These are phyloP conservation scores for Mrakiaceae sp. DNA, from an alignment of 1,284 basidiomycete species.

Conservation along the genomic window DNA sequence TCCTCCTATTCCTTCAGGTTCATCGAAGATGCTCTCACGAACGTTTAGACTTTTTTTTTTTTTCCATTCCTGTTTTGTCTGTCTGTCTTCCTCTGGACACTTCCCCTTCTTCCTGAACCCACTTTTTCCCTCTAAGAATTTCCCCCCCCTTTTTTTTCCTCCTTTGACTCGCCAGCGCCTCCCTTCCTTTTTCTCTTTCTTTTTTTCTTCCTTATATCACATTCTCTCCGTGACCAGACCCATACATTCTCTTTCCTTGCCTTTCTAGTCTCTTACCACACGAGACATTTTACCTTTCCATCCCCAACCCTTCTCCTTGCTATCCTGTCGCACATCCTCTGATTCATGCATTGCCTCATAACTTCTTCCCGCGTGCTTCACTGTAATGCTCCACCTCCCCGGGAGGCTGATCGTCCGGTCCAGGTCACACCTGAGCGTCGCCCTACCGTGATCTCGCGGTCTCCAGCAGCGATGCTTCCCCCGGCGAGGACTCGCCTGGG, in stretches of 20 bases:
- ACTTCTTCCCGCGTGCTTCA: no score
- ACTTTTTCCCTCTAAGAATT: neutral
- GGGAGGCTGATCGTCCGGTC: no score
- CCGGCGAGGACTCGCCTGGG: no score
- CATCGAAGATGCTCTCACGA: conserved; percentile 27
- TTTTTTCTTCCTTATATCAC: neutral
- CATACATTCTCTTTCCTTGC: conserved; percentile 30
- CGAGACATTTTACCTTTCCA: no score
- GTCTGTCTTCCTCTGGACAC: neutral
- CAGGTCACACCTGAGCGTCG: no score
- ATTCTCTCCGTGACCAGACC: neutral
- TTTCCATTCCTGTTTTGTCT: conserved; percentile 17
- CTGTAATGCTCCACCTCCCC: no score
- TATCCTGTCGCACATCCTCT: no score
- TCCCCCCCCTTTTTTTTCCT: neutral
- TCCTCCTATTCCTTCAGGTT: conserved; percentile 13
- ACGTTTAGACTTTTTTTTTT: conserved; percentile 47
- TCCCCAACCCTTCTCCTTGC: no score
- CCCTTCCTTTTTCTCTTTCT: neutral
- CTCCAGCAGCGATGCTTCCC: no score
- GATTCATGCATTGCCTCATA: no score
- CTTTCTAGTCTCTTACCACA: conserved; percentile 32
- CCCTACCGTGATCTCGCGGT: no score
- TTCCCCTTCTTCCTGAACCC: neutral
- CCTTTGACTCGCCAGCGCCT: neutral